Percentiles rank a stretch among this genome's conserved stretches.
Evolutionary conservation across 1,139 yeast species (phyloP).

Genomic region (Hansenula sp.): DNA sequence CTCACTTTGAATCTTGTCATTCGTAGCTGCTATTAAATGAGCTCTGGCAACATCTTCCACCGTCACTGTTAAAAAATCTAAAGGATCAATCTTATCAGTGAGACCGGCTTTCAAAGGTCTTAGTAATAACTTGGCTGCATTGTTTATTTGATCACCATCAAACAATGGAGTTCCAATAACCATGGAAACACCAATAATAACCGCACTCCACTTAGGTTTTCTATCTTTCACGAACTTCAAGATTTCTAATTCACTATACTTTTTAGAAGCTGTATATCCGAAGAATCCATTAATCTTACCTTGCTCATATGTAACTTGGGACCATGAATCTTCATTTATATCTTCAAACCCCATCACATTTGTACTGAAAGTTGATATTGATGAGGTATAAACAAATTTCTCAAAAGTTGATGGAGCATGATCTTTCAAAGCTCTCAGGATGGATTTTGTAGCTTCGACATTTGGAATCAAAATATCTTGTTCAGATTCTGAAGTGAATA

Average conservation of each 20-base stretch:
- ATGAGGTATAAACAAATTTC: background rate
- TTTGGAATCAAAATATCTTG: background rate
- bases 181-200: background rate
- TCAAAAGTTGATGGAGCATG: background rate
- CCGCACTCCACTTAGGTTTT: background rate
- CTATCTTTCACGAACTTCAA: background rate
- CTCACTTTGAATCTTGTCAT: background rate
- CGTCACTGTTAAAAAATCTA: background rate
- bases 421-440: background rate
- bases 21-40: background rate
- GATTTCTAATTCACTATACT: background rate
- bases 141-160: background rate
- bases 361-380: background rate
- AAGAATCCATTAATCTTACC: background rate
- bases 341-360: background rate
- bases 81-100: background rate
- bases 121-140: background rate
- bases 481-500: background rate
- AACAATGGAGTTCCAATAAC: background rate
- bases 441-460: background rate
- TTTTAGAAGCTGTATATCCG: background rate
- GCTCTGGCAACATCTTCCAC: slow-evolving; percentile 1
- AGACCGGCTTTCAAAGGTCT: background rate
- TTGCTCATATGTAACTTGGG: background rate
- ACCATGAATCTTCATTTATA: background rate